Conservation (phyloP, 305 asterid genomes). For the Lippia alba region DNA sequence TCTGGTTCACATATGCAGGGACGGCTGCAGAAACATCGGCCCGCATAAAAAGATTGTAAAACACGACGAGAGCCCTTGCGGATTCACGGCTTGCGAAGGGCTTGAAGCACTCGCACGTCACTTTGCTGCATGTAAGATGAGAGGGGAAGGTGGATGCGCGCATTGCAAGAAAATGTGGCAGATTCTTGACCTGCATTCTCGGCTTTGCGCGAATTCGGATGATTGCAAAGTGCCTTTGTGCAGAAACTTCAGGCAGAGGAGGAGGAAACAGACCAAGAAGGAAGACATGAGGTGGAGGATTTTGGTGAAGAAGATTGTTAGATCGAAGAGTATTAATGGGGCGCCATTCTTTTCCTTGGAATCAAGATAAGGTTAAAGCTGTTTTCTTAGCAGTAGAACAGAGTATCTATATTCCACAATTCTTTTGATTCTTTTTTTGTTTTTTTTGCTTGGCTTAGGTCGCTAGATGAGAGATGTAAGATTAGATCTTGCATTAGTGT, state of each 20-base stretch:
- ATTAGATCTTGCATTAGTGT: background rate
- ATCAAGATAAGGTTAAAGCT: slow-evolving; percentile 36
- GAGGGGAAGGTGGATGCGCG: slow-evolving; percentile 77
- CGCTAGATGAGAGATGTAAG: too few species aligned
- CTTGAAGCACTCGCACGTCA: slow-evolving; percentile 79
- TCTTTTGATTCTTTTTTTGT: too few species aligned
- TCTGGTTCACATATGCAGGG: slow-evolving; percentile 83
- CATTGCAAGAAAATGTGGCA: slow-evolving; percentile 97
- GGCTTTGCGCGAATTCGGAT: slow-evolving; percentile 69
- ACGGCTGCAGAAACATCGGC: slow-evolving; percentile 86
- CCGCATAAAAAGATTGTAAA: slow-evolving; percentile 64
- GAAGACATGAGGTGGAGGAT: slow-evolving; percentile 86
- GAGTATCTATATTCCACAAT: too few species aligned
- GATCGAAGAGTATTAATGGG: slow-evolving; percentile 85
- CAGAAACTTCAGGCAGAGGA: slow-evolving; percentile 74
- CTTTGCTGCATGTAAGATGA: slow-evolving; percentile 76
- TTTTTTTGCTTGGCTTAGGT: too few species aligned
- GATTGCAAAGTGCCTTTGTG: slow-evolving; percentile 83
- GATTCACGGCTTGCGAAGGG: slow-evolving; percentile 71
- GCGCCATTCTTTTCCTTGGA: slow-evolving; percentile 79
- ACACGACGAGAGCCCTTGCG: slow-evolving; percentile 61
- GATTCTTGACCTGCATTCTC: slow-evolving; percentile 80
- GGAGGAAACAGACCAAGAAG: slow-evolving; percentile 67
- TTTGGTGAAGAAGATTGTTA: slow-evolving; percentile 83
- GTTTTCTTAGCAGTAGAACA: background rate